Evolutionary conservation across 1,139 yeast species (phyloP).

Genomic region (Debaryomyces robertsiae): DNA sequence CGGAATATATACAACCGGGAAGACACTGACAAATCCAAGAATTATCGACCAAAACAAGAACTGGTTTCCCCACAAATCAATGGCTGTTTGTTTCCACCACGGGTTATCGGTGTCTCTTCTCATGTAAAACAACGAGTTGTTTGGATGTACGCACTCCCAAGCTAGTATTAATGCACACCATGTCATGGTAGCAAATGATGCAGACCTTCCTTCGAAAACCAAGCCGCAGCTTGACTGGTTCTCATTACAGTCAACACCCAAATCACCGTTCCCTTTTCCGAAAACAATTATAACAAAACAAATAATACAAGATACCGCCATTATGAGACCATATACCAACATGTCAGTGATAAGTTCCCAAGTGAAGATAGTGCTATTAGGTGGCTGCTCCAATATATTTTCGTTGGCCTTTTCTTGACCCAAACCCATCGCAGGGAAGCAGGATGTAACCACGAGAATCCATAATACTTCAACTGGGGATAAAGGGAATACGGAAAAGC

Average conservation of each 20-base stretch:
- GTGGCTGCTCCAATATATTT: conserved; percentile 68
- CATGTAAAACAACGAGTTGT: conserved; percentile 75
- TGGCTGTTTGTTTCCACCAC: conserved; percentile 56
- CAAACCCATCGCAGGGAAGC: conserved; percentile 88
- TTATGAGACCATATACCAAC: conserved; percentile 71
- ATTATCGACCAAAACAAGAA: conserved; percentile 80
- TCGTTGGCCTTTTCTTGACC: conserved; percentile 71
- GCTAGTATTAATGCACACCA: conserved; percentile 89
- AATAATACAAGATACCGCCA: conserved; percentile 73
- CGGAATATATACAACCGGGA: conserved; percentile 84
- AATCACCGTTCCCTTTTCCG: conserved; percentile 65
- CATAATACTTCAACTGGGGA: conserved; percentile 81
- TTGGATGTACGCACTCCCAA: conserved; percentile 85
- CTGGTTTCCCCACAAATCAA: conserved; percentile 70
- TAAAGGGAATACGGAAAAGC: conserved; percentile 71
- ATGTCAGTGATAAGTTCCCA: conserved; percentile 73
- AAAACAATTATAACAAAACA: conserved; percentile 68
- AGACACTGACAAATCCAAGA: conserved; percentile 66
- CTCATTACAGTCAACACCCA: conserved; percentile 67
- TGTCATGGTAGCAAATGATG: conserved; percentile 83
- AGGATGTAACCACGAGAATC: conserved; percentile 77
- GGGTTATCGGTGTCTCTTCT: conserved; percentile 66
- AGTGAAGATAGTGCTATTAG: conserved; percentile 66
- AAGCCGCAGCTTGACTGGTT: conserved; percentile 46
- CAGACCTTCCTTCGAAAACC: conserved; percentile 80